phyloP scores from a whole-genome alignment of 306 rosid genomes.

The Fragaria nilgerrensis region DNA sequence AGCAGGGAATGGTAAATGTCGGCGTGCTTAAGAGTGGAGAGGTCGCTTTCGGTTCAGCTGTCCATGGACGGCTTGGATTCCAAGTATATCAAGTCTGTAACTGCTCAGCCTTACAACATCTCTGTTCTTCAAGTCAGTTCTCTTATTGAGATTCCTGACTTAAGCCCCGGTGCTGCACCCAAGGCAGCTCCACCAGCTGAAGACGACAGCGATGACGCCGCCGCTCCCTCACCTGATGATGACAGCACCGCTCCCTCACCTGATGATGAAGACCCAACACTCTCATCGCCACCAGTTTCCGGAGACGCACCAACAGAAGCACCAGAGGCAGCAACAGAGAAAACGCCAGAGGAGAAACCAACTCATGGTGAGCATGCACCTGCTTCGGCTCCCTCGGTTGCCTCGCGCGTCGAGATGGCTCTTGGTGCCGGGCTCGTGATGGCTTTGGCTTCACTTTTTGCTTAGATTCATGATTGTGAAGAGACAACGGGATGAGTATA shows the following conservation, averaged over 20 bases:
- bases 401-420: conserved; percentile 4
- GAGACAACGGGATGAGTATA: too few relatives aligned
- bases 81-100: conserved; percentile 10
- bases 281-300: conserved; percentile 8
- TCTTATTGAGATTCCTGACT: conserved; percentile 7
- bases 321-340: not conserved
- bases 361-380: not conserved
- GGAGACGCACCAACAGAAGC: conserved; percentile 2
- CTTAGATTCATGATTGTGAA: not conserved
- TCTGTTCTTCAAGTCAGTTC: conserved; percentile 13
- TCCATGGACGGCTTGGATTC: conserved; percentile 3
- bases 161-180: not conserved
- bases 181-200: not conserved
- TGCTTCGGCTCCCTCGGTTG: not conserved
- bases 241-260: not conserved
- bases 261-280: not conserved
- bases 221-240: not conserved
- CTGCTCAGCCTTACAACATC: conserved; percentile 9
- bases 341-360: not conserved
- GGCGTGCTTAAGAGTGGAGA: conserved; percentile 32
- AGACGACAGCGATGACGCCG: not conserved
- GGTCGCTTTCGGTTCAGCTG: conserved; percentile 43
- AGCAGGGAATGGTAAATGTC: conserved; percentile 44
- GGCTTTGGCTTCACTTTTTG: conserved; percentile 14
- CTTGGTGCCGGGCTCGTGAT: not conserved